These are phyloP conservation scores for Ceratocystis ficicola DNA, from an alignment of 2,329 filamentous ascomycete genomes.

Conservation along the genomic window DNA sequence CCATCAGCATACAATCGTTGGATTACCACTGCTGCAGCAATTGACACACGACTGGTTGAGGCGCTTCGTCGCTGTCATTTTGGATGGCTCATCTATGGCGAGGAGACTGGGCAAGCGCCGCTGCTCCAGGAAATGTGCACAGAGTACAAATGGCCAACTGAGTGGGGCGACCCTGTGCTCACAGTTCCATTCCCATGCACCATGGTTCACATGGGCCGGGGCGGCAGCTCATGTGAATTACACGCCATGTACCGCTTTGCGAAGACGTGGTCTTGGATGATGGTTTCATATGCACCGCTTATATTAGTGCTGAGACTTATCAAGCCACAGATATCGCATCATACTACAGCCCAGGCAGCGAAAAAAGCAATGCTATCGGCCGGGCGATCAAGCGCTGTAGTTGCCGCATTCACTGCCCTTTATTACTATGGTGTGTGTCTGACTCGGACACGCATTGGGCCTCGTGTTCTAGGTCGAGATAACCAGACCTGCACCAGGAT, in stretches of 20 bases:
- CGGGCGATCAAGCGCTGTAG: conserved; percentile 60
- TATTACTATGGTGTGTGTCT: conserved; percentile 84
- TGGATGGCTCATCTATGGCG: conserved; percentile 56
- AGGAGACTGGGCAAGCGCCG: conserved; percentile 56
- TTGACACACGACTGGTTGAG: conserved; percentile 62
- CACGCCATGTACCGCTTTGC: conserved; percentile 58
- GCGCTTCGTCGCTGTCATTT: conserved; percentile 55
- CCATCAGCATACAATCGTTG: conserved; percentile 66
- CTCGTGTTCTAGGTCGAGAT: conserved; percentile 45
- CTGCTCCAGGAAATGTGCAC: conserved; percentile 60
- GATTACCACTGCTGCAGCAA: conserved; percentile 64
- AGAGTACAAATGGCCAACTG: conserved; percentile 55
- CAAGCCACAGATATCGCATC: conserved; percentile 29
- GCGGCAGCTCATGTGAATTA: conserved; percentile 55
- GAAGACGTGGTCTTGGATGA: conserved; percentile 59
- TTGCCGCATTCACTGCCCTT: conserved; percentile 62
- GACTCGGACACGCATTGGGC: conserved; percentile 59
- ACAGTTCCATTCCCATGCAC: conserved; percentile 68
- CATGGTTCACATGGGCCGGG: conserved; percentile 69
- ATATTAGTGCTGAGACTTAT: conserved; percentile 51
- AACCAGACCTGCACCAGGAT: conserved; percentile 38
- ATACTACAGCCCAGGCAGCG: conserved; percentile 36
- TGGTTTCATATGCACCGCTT: conserved; percentile 64
- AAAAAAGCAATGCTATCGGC: conserved; percentile 48
- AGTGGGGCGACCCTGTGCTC: conserved; percentile 59